Percentiles rank a stretch among this genome's conserved stretches.
Evolutionary conservation across 108 stramenopile genomes (phyloP).

Genomic region (Cylindrotheca closterium): DNA sequence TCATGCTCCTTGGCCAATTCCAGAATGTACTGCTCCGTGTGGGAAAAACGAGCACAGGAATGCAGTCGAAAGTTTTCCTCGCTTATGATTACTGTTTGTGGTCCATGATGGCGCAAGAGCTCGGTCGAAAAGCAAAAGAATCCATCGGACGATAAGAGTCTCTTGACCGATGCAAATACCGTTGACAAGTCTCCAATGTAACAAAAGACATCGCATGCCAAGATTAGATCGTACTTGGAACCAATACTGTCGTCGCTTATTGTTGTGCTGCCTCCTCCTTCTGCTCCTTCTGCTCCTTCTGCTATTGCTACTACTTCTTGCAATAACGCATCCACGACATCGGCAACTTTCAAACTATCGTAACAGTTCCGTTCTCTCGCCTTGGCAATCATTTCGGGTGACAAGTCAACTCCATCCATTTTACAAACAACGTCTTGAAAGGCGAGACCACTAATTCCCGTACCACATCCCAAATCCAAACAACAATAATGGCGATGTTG

Average conservation of each 20-base stretch:
- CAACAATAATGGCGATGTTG: neutral
- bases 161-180: slow-evolving; percentile 39
- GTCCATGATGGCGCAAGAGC: too few species aligned
- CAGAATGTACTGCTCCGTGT: slow-evolving; percentile 52
- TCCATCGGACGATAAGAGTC: slow-evolving; percentile 30
- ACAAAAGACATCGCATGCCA: slow-evolving; percentile 72
- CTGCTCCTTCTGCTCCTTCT: neutral
- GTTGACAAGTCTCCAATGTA: slow-evolving; percentile 49
- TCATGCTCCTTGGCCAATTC: slow-evolving; percentile 33
- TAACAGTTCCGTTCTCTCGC: slow-evolving; percentile 62
- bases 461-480: slow-evolving; percentile 71
- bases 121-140: slow-evolving; percentile 69
- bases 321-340: slow-evolving; percentile 24
- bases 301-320: neutral
- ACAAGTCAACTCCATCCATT: slow-evolving; percentile 62
- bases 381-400: slow-evolving; percentile 66
- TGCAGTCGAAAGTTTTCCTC: slow-evolving; percentile 52
- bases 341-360: slow-evolving; percentile 46
- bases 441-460: slow-evolving; percentile 54
- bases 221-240: slow-evolving; percentile 58
- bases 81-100: too few species aligned
- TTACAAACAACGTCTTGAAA: slow-evolving; percentile 38
- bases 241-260: neutral
- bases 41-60: slow-evolving; percentile 60
- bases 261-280: neutral